Evolutionary conservation across 768 basidiomycete species (phyloP).

Genomic region (Trametes punicea): DNA sequence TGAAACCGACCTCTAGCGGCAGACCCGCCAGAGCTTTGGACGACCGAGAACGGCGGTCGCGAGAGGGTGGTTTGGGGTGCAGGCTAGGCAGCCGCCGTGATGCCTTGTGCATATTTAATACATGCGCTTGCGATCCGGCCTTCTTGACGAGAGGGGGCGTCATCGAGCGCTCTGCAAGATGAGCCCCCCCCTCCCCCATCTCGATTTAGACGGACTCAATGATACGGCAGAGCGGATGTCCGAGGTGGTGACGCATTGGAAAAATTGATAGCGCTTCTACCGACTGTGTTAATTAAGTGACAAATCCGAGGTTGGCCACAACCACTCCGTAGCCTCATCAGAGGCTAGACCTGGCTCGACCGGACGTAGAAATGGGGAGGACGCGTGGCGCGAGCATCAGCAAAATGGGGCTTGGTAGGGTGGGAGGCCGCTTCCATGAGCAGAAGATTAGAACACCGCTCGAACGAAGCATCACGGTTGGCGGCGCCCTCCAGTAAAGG

Average conservation of each 20-base stretch:
- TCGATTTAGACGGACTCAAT: slow-evolving; percentile 4
- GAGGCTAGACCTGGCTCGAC: background rate
- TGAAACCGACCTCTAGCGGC: background rate
- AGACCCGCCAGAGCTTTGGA: background rate
- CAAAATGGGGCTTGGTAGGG: background rate
- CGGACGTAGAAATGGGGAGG: background rate
- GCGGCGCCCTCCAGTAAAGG: background rate
- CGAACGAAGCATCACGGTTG: background rate
- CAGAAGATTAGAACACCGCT: background rate
- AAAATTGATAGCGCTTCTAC: slow-evolving; percentile 6
- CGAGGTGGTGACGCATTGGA: slow-evolving; percentile 7
- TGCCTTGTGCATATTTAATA: background rate
- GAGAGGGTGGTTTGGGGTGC: background rate
- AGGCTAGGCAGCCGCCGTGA: background rate
- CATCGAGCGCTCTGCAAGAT: background rate
- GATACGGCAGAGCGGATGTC: slow-evolving; percentile 5
- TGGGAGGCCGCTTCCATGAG: slow-evolving; percentile 4
- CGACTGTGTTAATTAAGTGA: slow-evolving; percentile 2
- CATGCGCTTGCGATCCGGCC: background rate
- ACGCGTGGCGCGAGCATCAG: background rate
- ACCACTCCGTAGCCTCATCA: slow-evolving; percentile 1
- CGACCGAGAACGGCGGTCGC: background rate
- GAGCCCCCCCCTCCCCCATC: background rate
- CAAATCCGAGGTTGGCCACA: background rate
- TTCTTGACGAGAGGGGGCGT: background rate